phyloP scores from a whole-genome alignment of 164 flowering plant genomes.

The Brasenia schreberi region DNA sequence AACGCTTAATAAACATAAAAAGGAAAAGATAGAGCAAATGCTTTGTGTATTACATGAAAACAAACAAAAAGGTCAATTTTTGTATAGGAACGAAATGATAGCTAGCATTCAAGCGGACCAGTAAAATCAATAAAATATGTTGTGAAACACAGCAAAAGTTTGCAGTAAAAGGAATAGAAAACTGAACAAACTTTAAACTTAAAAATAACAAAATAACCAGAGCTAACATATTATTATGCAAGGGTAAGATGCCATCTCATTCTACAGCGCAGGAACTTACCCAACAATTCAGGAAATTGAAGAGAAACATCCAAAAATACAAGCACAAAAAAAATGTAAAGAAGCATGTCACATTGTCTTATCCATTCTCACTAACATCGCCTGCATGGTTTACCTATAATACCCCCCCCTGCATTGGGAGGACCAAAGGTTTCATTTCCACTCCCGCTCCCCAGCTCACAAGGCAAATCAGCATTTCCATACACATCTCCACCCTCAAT shows the following conservation, averaged over 20 bases:
- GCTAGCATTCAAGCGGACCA: too few relatives aligned
- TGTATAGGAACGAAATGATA: too few relatives aligned
- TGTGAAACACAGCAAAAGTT: too few relatives aligned
- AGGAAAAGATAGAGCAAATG: not conserved
- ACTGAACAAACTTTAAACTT: too few relatives aligned
- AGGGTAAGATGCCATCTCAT: too few relatives aligned
- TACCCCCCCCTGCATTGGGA: constrained; percentile 83
- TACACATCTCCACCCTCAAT: constrained; percentile 64
- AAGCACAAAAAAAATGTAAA: not conserved
- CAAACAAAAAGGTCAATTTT: not conserved
- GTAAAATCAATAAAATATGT: too few relatives aligned
- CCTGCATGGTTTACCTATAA: constrained; percentile 42
- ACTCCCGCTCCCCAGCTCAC: constrained; percentile 99
- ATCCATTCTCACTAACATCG: not conserved
- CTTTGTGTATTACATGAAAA: too few relatives aligned
- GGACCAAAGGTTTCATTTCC: constrained; percentile 51
- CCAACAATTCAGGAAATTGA: too few relatives aligned
- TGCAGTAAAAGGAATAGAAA: too few relatives aligned
- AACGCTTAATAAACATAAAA: not conserved
- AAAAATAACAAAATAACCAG: too few relatives aligned
- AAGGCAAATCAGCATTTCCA: constrained; percentile 86
- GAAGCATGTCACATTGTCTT: not conserved
- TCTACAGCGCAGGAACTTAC: too few relatives aligned
- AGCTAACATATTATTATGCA: too few relatives aligned
- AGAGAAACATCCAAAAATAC: not conserved